Base-by-base conservation (phyloP, 1,284 basidiomycete species). In the Cutaneotrichosporon sp. region DNA sequence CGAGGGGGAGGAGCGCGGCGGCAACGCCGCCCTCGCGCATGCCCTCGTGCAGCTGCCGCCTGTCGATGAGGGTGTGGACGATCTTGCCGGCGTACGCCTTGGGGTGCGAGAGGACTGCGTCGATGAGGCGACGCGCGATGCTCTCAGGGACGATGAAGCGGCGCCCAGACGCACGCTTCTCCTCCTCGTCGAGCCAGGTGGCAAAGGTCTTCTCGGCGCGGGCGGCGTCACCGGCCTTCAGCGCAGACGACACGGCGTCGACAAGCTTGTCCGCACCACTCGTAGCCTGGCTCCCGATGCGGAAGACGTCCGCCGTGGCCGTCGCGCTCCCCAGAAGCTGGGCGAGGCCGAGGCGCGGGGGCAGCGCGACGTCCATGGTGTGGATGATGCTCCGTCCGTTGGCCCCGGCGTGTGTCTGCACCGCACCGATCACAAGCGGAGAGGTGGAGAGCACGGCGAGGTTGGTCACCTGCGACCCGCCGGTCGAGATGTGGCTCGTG, bases 271-370 rank as follows among this genome's bases (percentile, higher is more conserved):
- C 58, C 0, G 45, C 55, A 1, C 49, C 31, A 2, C 33, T 14
- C 1, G 54, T 6, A 5, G n/a, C 51, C 34, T 24, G 34, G 20
- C 47, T 27, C 14, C 20, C 13, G n/a, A 43, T 45, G n/a, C 33
- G 20, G 38, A 74, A 66, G 46, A 72, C 69, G 3, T 43, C 59
- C 10, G 66, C 56, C 0, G 75, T 72, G 24, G 55, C 59, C 2
- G 58, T 58, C 7, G 71, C 63, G 4, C 64, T 69, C 4, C 74
- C 74, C 16, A 78, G 58, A 0, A 78, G 66, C 18, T 64, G 55
- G 14, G 70, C 68, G 57, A 78, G 67, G 1, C 76, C 76, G 10
- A 78, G 62, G 3, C 76, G 75, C 9, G 56, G 46, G 7, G 76
- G 75, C 7, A 76, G 18, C 1, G 61, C 61, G 2, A 76, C 59